A percentile compares a stretch with the other conserved stretches of the same genome.
Conservation (phyloP, 257 asterid genomes). For the Coffea canephora region DNA sequence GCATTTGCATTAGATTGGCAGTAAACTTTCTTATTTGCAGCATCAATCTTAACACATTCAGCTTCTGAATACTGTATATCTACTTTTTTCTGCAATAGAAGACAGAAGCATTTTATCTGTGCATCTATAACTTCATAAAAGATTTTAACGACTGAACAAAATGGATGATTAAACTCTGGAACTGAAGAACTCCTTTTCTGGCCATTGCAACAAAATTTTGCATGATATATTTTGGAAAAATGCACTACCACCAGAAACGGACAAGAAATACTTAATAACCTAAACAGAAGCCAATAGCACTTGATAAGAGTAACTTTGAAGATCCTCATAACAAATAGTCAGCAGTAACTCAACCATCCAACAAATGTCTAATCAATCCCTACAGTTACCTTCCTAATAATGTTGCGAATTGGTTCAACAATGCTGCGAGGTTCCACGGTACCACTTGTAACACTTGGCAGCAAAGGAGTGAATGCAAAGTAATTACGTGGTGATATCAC, state of each 20-base stretch:
- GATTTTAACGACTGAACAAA: not conserved
- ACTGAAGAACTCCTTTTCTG: not conserved
- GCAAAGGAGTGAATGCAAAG: constrained; percentile 91
- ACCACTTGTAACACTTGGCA: constrained; percentile 95
- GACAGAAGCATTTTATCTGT: constrained; percentile 2
- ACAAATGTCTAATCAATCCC: not conserved
- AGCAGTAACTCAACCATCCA: not conserved
- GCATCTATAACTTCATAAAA: not conserved
- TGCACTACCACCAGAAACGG: not conserved
- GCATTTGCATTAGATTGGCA: constrained; percentile 57
- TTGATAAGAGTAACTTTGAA: not conserved
- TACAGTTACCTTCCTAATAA: constrained; percentile 65
- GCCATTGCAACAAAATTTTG: not conserved
- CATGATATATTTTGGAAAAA: not conserved
- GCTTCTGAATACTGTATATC: constrained; percentile 75
- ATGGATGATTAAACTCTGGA: not conserved
- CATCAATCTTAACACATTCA: constrained; percentile 74
- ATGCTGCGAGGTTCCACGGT: constrained; percentile 95
- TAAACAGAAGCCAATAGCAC: not conserved
- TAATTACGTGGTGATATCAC: constrained; percentile 96
- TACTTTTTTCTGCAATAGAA: constrained; percentile 59
- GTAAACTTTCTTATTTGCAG: constrained; percentile 76
- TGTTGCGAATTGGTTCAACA: constrained; percentile 89
- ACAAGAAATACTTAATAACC: not conserved
- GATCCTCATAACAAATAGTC: not conserved